phyloP scores from a whole-genome alignment of 352 stramenopile species.

The Pythium coloratum region DNA sequence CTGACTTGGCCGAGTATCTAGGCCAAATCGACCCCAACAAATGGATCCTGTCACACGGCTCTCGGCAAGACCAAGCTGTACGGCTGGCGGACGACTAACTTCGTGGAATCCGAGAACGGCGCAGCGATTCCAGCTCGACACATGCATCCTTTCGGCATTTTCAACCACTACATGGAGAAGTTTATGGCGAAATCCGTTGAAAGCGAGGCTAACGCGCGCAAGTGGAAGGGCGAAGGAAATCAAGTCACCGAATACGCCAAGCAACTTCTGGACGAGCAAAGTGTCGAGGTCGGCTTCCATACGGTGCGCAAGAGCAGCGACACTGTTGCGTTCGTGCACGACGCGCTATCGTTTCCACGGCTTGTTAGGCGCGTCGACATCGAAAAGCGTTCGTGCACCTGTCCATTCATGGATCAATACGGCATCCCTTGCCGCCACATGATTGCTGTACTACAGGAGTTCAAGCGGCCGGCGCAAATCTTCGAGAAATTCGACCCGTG shows the following conservation, averaged over 20 bases:
- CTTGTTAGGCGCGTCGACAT: neutral
- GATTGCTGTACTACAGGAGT: neutral
- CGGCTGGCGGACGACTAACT: conserved; percentile 28
- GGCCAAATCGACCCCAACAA: conserved; percentile 6
- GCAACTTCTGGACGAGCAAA: conserved; percentile 8
- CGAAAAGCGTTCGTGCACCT: neutral
- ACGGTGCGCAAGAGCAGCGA: neutral
- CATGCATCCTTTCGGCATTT: conserved; percentile 15
- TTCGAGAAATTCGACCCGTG: neutral
- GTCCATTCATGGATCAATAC: conserved; percentile 3
- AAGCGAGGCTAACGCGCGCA: neutral
- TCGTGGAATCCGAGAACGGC: conserved; percentile 23
- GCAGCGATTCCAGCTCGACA: neutral
- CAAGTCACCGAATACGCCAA: conserved; percentile 16
- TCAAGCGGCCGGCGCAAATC: neutral
- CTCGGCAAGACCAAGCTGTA: conserved; percentile 13
- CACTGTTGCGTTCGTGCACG: conserved; percentile 1
- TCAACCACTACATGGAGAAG: conserved; percentile 26
- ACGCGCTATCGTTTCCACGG: neutral
- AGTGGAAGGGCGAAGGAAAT: conserved; percentile 10
- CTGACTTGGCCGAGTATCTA: conserved; percentile 17
- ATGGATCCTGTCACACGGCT: conserved; percentile 18
- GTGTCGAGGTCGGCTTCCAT: neutral
- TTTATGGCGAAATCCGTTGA: conserved; percentile 20
- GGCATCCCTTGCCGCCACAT: conserved; percentile 1